phyloP scores from a whole-genome alignment of 768 basidiomycete species.

The Tricholoma matsutake region DNA sequence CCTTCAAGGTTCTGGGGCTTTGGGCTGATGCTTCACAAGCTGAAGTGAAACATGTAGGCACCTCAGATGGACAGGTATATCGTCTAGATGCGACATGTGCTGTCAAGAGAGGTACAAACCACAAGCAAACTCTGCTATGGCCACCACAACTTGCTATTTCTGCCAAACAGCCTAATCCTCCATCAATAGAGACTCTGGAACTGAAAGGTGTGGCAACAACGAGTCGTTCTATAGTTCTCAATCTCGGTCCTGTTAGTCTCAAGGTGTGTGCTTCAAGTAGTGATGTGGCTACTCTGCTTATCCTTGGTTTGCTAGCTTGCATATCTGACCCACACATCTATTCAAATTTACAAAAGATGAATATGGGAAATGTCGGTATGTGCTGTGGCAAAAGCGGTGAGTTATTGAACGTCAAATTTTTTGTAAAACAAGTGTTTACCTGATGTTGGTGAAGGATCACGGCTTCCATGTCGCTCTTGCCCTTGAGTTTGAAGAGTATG shows the following conservation, averaged over 20 bases:
- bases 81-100: too few species aligned
- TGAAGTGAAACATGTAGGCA: too few species aligned
- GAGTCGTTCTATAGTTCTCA: background rate
- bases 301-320: background rate
- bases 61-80: too few species aligned
- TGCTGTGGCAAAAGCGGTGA: background rate
- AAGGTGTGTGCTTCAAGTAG: background rate
- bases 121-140: too few species aligned
- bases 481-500: slow-evolving; percentile 10
- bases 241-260: background rate
- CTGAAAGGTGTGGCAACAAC: background rate
- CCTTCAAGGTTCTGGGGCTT: too few species aligned
- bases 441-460: background rate
- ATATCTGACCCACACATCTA: background rate
- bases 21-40: too few species aligned
- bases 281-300: too few species aligned
- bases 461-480: slow-evolving; percentile 9
- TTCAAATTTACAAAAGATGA: background rate
- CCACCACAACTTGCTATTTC: background rate
- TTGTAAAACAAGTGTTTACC: background rate
- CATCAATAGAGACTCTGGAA: background rate
- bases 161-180: background rate
- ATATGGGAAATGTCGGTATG: background rate
- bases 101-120: too few species aligned
- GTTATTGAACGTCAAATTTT: too few species aligned